These are phyloP conservation scores for Austroboletus eburneus DNA, from an alignment of 768 basidiomycete genomes.

Conservation along the genomic window DNA sequence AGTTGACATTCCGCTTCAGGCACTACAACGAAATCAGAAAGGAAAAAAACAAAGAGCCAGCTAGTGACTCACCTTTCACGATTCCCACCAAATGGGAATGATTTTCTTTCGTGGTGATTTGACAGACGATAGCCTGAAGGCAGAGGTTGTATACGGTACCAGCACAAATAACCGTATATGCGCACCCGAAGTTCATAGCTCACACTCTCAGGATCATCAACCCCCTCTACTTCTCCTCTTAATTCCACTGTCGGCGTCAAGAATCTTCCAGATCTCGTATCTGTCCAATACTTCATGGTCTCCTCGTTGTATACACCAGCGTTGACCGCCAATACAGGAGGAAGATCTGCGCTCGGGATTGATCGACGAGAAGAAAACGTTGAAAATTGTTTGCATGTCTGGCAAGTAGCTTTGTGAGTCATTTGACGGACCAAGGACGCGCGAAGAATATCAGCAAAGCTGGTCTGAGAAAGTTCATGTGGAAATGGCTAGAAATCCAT, in stretches of 20 bases:
- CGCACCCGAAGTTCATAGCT: slow-evolving; percentile 73
- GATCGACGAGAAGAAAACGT: slow-evolving; percentile 69
- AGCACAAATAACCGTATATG: slow-evolving; percentile 1
- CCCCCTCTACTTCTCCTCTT: slow-evolving; percentile 55
- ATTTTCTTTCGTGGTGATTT: slow-evolving; percentile 67
- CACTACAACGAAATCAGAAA: slow-evolving; percentile 40
- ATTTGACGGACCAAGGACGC: slow-evolving; percentile 78
- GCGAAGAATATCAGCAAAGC: slow-evolving; percentile 67
- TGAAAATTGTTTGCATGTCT: slow-evolving; percentile 72
- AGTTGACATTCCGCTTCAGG: slow-evolving; percentile 55
- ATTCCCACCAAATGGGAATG: slow-evolving; percentile 85
- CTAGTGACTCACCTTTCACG: slow-evolving; percentile 56
- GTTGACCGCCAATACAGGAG: slow-evolving; percentile 84
- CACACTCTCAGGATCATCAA: slow-evolving; percentile 51
- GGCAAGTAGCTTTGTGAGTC: slow-evolving; percentile 83
- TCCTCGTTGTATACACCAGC: slow-evolving; percentile 78
- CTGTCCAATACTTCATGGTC: slow-evolving; percentile 69
- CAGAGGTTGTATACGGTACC: not conserved
- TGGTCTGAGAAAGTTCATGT: slow-evolving; percentile 37
- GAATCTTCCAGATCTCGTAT: slow-evolving; percentile 44
- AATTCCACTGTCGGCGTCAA: slow-evolving; percentile 54
- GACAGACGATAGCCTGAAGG: slow-evolving; percentile 71
- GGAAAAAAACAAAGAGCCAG: not conserved
- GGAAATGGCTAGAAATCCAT: slow-evolving; percentile 27
- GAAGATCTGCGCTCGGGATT: slow-evolving; percentile 61